phyloP scores from a whole-genome alignment of 2,329 filamentous ascomycete species.

The Tolypocladium amazonense region DNA sequence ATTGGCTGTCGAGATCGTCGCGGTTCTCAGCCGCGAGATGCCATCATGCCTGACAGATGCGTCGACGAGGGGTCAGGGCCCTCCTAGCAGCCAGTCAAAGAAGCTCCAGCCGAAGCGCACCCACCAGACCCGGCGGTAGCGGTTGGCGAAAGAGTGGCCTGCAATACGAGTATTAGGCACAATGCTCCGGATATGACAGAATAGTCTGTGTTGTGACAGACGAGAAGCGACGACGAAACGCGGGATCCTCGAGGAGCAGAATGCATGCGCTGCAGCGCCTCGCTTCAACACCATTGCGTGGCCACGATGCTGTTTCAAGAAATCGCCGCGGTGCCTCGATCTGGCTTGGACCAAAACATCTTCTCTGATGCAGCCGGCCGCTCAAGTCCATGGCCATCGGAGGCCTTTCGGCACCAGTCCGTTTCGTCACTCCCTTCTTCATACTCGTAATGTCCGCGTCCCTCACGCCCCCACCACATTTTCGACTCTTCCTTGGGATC shows the following conservation, averaged over 20 bases:
- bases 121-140: background rate
- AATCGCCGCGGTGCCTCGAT: background rate
- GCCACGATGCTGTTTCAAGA: background rate
- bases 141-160: background rate
- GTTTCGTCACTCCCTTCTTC: background rate
- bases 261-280: background rate
- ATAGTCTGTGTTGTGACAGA: background rate
- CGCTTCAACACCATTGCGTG: background rate
- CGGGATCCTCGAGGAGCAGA: background rate
- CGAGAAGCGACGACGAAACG: background rate
- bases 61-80: background rate
- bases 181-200: background rate
- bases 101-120: background rate
- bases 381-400: background rate
- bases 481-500: background rate
- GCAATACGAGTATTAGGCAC: background rate
- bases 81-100: background rate
- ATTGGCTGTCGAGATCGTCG: background rate
- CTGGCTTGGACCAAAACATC: background rate
- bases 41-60: background rate
- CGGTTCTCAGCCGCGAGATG: background rate
- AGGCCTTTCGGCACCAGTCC: background rate
- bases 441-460: background rate
- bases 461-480: background rate
- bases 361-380: background rate